Evolutionary conservation across 495 filamentous ascomycete genomes (phyloP), one percentile per base, ranked within the genome.

Genomic region (Echria macrotheca): DNA sequence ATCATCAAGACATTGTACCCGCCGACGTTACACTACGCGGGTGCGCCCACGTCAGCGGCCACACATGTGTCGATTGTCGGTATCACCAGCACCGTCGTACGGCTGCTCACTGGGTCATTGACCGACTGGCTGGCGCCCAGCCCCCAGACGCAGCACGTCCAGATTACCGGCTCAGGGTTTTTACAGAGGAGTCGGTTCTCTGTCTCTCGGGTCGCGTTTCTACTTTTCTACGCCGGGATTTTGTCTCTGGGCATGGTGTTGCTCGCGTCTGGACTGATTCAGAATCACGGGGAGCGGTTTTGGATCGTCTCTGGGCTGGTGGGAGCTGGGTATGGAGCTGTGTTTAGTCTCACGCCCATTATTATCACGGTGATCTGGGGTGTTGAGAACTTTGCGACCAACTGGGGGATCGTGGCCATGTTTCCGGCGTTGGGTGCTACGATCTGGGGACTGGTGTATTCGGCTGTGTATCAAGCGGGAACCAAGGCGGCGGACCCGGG

Each of bases 341-440:
- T 87, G 31, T 98, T 98, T 69, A 85, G 81, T 31, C 77, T 98
- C 11, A 80, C 83, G 0, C 93, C 93, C 3, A 96, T 96, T 59
- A 85, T 96, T 51, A 82, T 96, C 55, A 85, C 80, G 44, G 87
- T 96, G 19, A 90, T 97, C 36, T 98, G 93, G 93, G 93, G 93
- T 28, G 89, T 95, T 1, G 88, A 96, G 69, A 98, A 97, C 66
- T 97, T 97, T 64, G 93, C 87, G 50, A 98, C 93, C 2, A 97
- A 98, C 57, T 98, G 91, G 84, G 93, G 93, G 11, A 89, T 96
- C 50, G 83, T 98, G 12, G 87, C 87, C 26, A 87, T 94, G 71
- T 84, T 90, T 40, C 93, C 93, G 7, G 93, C 91, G 1, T 64
- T 80, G 2, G 91, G 91, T 0, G 89, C 90, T 0, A 84, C 87